These are phyloP conservation scores for Aspergillus bridgeri DNA, from an alignment of 495 filamentous ascomycete species.

Conservation along the genomic window DNA sequence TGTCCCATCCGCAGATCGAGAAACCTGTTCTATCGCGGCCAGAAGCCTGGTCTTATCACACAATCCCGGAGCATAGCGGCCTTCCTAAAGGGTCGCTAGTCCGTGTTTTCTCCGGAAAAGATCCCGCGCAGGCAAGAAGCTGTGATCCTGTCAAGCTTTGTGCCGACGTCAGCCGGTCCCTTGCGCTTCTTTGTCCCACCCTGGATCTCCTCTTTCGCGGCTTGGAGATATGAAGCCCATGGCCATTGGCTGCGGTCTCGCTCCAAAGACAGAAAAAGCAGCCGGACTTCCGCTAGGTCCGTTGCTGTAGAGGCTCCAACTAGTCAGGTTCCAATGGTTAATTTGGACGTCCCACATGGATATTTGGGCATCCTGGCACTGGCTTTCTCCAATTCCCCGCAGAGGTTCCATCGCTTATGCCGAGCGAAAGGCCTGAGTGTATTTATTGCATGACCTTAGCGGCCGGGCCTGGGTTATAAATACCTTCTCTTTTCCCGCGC, in stretches of 20 bases:
- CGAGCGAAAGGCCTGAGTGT: no score
- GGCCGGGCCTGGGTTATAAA: background rate
- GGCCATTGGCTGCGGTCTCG: background rate
- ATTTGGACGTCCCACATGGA: background rate
- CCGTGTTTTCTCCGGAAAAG: background rate
- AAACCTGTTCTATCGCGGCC: background rate
- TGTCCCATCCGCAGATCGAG: background rate
- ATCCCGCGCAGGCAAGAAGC: background rate
- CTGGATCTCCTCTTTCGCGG: background rate
- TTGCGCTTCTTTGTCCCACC: background rate
- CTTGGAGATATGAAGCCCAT: background rate
- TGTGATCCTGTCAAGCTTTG: background rate
- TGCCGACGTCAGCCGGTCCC: background rate
- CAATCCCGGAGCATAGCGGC: background rate
- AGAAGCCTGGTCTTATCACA: background rate
- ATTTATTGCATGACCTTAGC: no score
- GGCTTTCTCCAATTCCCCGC: background rate
- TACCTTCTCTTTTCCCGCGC: background rate
- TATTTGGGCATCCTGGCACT: background rate
- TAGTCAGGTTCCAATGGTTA: constrained; percentile 1
- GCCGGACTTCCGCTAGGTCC: background rate
- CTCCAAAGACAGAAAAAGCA: background rate
- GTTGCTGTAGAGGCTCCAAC: background rate
- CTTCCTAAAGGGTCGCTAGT: background rate
- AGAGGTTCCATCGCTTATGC: background rate